Base-by-base conservation (phyloP, 1,284 basidiomycete genomes). In the Cryptococcus depauperatus region DNA sequence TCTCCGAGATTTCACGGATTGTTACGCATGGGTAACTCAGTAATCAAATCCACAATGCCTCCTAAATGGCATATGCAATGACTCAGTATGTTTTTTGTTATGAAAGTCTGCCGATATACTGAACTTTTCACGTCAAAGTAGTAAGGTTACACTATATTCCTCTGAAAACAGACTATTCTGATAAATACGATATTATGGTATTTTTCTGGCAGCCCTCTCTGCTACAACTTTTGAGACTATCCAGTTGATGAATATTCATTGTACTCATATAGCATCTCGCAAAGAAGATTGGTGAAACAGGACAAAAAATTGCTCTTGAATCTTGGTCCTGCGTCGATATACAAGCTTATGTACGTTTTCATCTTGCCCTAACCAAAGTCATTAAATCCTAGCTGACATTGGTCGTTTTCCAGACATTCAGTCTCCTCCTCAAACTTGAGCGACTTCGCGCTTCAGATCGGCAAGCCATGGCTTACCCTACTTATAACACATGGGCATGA, bases 251-350 rank as follows among this genome's bases (percentile, higher is more conserved):
- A 62, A 37, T 22, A 27, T 35, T 32, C 21, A 35, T 14, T 35
- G 41, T 19, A 16, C 18, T 32, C 33, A 35, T 3, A 33, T 25
- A 43, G 29, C 18, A n/a, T 30, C 5, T 41, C 32, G 27, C 27
- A 19, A 2, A 18, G 37, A 66, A 70, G 55, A 76, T 77, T 19
- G 74, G 71, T 6, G 58, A 62, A 27, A 68, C 71, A 0, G 75
- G 74, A 3, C 68, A 68, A 37, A 50, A 65, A 33, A 76, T 74
- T 57, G 68, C 73, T 1, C 55, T 65, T 26, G 55, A 68, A 16
- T 66, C 74, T 50, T 75, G 74, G 73, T 60, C 73, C 37, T 70
- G 66, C 68, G 65, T 67, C 27, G 70, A 73, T 51, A 72, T 74
- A 71, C 71, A 74, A 55, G 71, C 71, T 13, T 74, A 72, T 50